These are phyloP conservation scores for Tephrocybe sp. DNA, from an alignment of 768 basidiomycete species.

Conservation along the genomic window DNA sequence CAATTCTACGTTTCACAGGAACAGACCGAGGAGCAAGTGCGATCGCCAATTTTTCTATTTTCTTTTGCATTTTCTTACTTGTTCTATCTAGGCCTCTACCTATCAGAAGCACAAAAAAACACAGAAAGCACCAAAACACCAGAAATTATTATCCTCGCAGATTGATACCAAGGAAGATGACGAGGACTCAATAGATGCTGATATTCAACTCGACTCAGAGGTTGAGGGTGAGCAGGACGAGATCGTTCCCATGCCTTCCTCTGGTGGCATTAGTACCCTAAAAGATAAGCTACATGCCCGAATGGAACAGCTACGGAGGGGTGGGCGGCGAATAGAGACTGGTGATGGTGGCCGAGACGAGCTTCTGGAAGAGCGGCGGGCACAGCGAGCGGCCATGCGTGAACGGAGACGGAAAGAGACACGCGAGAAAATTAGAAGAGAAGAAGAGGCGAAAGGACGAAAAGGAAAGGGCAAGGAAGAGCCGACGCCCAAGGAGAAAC, in stretches of 20 bases:
- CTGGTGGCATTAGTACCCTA: slow-evolving; percentile 60
- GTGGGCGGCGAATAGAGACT: slow-evolving; percentile 23
- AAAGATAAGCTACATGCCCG: slow-evolving; percentile 74
- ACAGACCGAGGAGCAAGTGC: slow-evolving; percentile 64
- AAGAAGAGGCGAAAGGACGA: slow-evolving; percentile 57
- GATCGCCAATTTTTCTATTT: slow-evolving; percentile 7
- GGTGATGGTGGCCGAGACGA: slow-evolving; percentile 65
- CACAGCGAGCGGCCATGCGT: slow-evolving; percentile 75
- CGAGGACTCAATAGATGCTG: slow-evolving; percentile 39
- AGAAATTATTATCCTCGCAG: slow-evolving; percentile 35
- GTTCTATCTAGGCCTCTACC: slow-evolving; percentile 47
- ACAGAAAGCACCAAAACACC: slow-evolving; percentile 74
- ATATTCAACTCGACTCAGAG: slow-evolving; percentile 34
- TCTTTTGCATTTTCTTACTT: not conserved
- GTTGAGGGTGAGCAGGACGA: slow-evolving; percentile 31
- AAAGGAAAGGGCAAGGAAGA: slow-evolving; percentile 45
- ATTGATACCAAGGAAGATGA: slow-evolving; percentile 86
- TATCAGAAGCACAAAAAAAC: slow-evolving; percentile 90
- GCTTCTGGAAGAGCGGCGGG: slow-evolving; percentile 75
- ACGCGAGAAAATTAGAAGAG: slow-evolving; percentile 72
- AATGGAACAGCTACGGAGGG: slow-evolving; percentile 65
- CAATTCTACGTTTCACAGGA: slow-evolving; percentile 82
- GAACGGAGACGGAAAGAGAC: slow-evolving; percentile 86
- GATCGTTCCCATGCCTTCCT: slow-evolving; percentile 61
- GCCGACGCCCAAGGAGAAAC: slow-evolving; percentile 22